These are phyloP conservation scores for Clonostachys solani DNA, from an alignment of 2,329 filamentous ascomycete species.

Conservation along the genomic window DNA sequence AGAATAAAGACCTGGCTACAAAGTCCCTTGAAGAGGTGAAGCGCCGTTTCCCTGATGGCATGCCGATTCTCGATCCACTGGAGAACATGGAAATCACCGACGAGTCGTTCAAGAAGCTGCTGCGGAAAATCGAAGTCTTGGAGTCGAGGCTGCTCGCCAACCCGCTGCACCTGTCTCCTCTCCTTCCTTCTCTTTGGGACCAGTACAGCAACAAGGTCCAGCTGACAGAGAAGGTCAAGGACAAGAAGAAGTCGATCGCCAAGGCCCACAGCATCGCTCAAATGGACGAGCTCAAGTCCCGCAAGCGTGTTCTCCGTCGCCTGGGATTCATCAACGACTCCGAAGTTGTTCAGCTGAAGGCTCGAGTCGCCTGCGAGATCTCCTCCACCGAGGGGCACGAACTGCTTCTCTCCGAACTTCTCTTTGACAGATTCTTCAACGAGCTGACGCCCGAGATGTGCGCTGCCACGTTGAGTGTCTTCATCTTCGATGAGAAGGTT, in stretches of 20 bases:
- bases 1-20: conserved; percentile 64
- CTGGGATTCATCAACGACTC: conserved; percentile 93
- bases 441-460: conserved; percentile 84
- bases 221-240: conserved; percentile 75
- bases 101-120: conserved; percentile 86
- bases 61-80: conserved; percentile 85
- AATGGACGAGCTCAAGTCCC: conserved; percentile 91
- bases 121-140: conserved; percentile 94
- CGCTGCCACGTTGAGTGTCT: conserved; percentile 83
- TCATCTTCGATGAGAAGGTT: conserved; percentile 96
- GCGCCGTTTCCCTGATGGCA: conserved; percentile 85
- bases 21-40: conserved; percentile 75
- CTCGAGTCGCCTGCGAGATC: conserved; percentile 95
- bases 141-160: conserved; percentile 87
- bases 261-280: conserved; percentile 86
- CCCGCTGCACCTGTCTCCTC: conserved; percentile 85
- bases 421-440: conserved; percentile 98
- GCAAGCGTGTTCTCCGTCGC: conserved; percentile 90
- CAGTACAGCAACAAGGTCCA: conserved; percentile 81
- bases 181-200: conserved; percentile 79
- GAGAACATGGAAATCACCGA: conserved; percentile 96
- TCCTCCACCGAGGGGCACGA: conserved; percentile 89
- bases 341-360: conserved; percentile 95
- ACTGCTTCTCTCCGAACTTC: conserved; percentile 82
- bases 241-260: conserved; percentile 79